phyloP scores from a whole-genome alignment of 2,329 filamentous ascomycete species.

The Aspergillus sp. region DNA sequence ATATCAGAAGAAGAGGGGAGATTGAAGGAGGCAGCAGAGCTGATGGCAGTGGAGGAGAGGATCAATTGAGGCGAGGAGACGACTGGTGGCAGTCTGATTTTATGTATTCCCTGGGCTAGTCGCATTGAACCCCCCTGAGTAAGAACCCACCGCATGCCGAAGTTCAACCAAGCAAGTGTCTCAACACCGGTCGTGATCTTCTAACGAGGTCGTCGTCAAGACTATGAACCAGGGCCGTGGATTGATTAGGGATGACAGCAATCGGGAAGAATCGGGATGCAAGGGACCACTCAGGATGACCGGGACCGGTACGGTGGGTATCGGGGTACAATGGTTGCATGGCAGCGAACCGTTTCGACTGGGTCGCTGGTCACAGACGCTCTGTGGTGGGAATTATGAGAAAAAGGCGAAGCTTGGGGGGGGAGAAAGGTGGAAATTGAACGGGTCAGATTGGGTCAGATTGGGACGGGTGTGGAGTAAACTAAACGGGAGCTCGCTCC shows the following conservation, averaged over 20 bases:
- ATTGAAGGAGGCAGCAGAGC: slow-evolving; percentile 6
- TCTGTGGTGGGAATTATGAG: slow-evolving; percentile 14
- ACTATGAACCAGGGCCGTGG: slow-evolving; percentile 22
- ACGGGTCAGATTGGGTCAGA: slow-evolving; percentile 7
- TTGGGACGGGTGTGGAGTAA: slow-evolving; percentile 18
- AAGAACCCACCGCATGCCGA: slow-evolving; percentile 42
- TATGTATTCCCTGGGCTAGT: slow-evolving; percentile 33
- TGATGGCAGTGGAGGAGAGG: slow-evolving; percentile 11
- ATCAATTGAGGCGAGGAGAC: slow-evolving; percentile 13
- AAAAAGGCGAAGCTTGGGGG: slow-evolving; percentile 28
- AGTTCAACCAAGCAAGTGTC: slow-evolving; percentile 55
- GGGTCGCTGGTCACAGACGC: slow-evolving; percentile 5
- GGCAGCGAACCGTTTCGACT: slow-evolving; percentile 24
- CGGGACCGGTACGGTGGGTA: slow-evolving; percentile 25
- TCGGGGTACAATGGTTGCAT: slow-evolving; percentile 24
- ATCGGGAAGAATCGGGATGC: slow-evolving; percentile 28
- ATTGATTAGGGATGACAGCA: slow-evolving; percentile 20
- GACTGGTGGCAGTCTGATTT: slow-evolving; percentile 30
- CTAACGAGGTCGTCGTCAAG: slow-evolving; percentile 22
- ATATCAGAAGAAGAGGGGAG: slow-evolving; percentile 21
- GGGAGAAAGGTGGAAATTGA: slow-evolving; percentile 17
- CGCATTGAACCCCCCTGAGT: slow-evolving; percentile 35
- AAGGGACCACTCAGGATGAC: slow-evolving; percentile 24
- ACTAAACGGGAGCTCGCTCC: slow-evolving; percentile 23
- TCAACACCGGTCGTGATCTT: slow-evolving; percentile 18